Base-by-base conservation (phyloP, 768 basidiomycete genomes). In the Lactifluus volemus region DNA sequence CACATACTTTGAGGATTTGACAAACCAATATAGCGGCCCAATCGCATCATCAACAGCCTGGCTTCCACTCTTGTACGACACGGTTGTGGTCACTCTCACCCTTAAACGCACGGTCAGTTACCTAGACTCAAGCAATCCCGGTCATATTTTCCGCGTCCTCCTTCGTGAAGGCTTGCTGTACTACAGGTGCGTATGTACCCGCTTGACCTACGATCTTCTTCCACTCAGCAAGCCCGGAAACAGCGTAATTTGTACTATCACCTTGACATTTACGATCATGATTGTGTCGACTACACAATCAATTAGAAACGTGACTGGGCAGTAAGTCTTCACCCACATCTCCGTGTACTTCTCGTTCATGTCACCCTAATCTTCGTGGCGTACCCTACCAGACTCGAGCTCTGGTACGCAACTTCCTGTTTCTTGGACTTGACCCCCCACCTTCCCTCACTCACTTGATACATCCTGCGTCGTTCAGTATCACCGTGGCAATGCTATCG, bases 51-150 rank as follows among this genome's bases (percentile, higher is more conserved):
- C 73, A 10, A 76, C 75, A 1, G 77, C 74, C 2, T 77, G 74
- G 74, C 59, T 79, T 3, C 77, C 78, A 15, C 69, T 78, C 1
- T 42, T 74, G 6, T 78, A 73, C 39, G 77, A 78, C 54, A 76
- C 75, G 0, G 65, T 65, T 14, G 64, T 78, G 30, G 65, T 79
- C 47, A 56, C 54, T 14, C 61, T 78, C 48, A 75, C 73, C 1
- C 14, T 77, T 11, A 68, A 64, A 52, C 70, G 70, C 49, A 75
- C 76, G 8, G 17, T 34, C 45, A 32, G 59, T 52, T 8, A 19
- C 45, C 25, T 45, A 38, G 9, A 29, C 30, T 49, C 44, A 17
- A 58, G 34, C 14, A 52, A 9, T n/a, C 19, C 58, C 12, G 44
- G 51, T 7, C 42, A 56, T 41, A 21, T 65, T n/a, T 10, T 67